These are phyloP conservation scores for Coemansia sp. DNA, from an alignment of 192 early-diverging fungal species.

Conservation along the genomic window DNA sequence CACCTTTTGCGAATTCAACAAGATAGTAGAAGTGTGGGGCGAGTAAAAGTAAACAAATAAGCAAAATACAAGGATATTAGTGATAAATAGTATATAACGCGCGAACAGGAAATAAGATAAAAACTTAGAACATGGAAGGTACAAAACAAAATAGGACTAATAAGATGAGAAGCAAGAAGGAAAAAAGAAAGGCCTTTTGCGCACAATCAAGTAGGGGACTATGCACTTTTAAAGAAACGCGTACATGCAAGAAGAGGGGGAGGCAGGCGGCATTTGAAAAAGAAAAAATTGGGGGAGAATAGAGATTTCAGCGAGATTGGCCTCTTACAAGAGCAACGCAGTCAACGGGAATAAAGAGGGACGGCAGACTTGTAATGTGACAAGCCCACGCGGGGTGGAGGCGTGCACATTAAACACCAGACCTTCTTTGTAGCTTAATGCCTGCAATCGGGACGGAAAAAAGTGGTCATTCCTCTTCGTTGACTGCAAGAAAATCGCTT, in stretches of 20 bases:
- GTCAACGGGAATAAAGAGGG: constrained; percentile 1
- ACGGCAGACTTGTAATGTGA: constrained; percentile 10
- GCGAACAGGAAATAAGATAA: not conserved
- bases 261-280: constrained; percentile 8
- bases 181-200: not conserved
- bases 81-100: constrained; percentile 9
- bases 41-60: constrained; percentile 12
- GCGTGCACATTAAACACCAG: not conserved
- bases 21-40: not conserved
- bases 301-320: constrained; percentile 13
- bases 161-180: constrained; percentile 3
- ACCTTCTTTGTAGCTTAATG: constrained; percentile 1
- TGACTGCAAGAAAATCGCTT: not conserved
- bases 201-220: constrained; percentile 13
- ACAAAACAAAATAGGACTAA: constrained; percentile 7
- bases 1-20: not conserved
- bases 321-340: not conserved
- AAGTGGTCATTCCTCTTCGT: not conserved
- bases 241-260: not conserved
- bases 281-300: constrained; percentile 6
- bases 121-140: not conserved
- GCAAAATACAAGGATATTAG: constrained; percentile 6
- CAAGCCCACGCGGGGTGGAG: not conserved
- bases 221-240: constrained; percentile 8
- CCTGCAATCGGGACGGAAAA: constrained; percentile 2